Conservation (phyloP, 805 yeast genomes). For the Lipomyces kockii region DNA sequence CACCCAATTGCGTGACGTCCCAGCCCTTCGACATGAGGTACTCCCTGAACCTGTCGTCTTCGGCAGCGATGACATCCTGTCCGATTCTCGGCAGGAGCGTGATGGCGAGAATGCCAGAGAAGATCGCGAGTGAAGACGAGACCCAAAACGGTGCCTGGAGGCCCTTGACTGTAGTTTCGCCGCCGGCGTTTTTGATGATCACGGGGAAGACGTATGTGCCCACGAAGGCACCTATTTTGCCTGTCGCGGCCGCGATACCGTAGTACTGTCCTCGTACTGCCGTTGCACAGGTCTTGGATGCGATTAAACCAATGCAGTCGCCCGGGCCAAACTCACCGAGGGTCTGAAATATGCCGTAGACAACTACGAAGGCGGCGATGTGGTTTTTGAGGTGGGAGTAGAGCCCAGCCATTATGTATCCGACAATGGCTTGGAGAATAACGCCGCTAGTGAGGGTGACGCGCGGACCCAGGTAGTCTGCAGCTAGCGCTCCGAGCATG, state of each 20-base stretch:
- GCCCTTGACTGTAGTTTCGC: conserved; percentile 54
- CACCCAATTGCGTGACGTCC: conserved; percentile 49
- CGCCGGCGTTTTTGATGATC: conserved; percentile 63
- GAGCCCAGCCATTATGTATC: conserved; percentile 80
- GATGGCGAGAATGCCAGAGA: conserved; percentile 70
- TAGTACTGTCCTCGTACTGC: conserved; percentile 90
- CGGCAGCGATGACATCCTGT: conserved; percentile 79
- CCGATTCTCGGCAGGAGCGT: conserved; percentile 80
- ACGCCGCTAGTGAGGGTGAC: conserved; percentile 74
- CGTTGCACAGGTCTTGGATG: conserved; percentile 84
- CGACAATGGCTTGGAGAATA: conserved; percentile 72
- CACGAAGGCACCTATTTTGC: conserved; percentile 90
- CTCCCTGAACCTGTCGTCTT: conserved; percentile 71
- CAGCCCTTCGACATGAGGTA: conserved; percentile 72
- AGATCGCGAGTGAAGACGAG: conserved; percentile 73
- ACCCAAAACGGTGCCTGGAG: conserved; percentile 80
- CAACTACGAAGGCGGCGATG: conserved; percentile 80
- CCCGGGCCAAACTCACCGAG: conserved; percentile 96
- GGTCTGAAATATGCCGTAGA: conserved; percentile 84
- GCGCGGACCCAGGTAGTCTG: conserved; percentile 95
- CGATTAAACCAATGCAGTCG: conserved; percentile 85
- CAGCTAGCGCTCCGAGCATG: conserved; percentile 76
- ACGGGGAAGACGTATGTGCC: conserved; percentile 90
- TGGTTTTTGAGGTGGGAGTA: conserved; percentile 60
- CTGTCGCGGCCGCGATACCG: conserved; percentile 88